Base-by-base conservation (phyloP, 257 asterid genomes). In the Catharanthus roseus region DNA sequence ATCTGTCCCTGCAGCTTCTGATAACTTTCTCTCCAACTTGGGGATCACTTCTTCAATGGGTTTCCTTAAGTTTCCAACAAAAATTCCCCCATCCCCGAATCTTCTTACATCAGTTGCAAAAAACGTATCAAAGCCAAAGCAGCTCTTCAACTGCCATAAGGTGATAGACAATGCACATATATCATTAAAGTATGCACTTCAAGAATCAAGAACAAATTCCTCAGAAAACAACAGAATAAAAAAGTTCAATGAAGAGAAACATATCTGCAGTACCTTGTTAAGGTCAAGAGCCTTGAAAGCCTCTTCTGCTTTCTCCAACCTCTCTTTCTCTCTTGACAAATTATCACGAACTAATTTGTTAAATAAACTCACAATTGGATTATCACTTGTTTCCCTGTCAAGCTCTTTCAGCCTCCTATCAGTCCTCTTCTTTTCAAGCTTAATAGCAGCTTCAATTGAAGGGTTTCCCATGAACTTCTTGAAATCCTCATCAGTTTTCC, bases 391-490 rank as follows among this genome's bases (percentile, higher is more conserved):
- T 67, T 88, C 97, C 78, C 81, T 73, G 75, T 87, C 88, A 54
- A 92, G 90, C 80, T 88, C 88, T 75, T 87, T 87, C 34, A 92
- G 95, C 82, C 81, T 86, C 83, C 91, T 82, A 72, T 92, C 98
- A 62, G 98, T 85, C 83, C 86, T 88, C 77, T 86, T 92, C 88
- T 92, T 92, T 86, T 90, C 98, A 4, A 92, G 96, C 90, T 92
- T 90, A 77, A 90, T 90, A 49, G 97, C 98, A 72, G 98, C 96
- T 78, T 92, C 98, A 77, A 92, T 90, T 10, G 98, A 88, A 57
- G 97, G 98, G 75, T 92, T 92, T 5, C 98, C 98, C 98, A 92
- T 90, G 77, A 92, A 90, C 42, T 85, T 86, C 86, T 90, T 92
- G 87, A 92, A 92, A 80, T 88, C 97, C 61, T 90, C 91, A 16